Evolutionary conservation across 768 basidiomycete species (phyloP).

Genomic region (Tylopilus subfusipes): DNA sequence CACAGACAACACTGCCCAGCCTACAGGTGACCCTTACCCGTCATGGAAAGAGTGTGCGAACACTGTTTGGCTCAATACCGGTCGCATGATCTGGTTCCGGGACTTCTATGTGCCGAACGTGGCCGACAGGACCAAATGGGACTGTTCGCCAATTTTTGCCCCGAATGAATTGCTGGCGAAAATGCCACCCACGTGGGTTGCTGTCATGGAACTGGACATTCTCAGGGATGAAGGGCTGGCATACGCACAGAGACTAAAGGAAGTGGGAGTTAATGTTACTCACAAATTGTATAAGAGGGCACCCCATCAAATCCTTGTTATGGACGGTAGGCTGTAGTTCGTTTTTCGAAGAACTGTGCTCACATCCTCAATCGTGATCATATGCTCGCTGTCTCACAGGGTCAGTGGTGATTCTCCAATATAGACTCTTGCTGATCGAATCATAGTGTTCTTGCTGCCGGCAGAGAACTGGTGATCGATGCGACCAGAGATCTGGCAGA

Average conservation of each 20-base stretch:
- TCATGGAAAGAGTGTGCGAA: slow-evolving; percentile 60
- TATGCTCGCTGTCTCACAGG: slow-evolving; percentile 12
- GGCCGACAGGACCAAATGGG: slow-evolving; percentile 61
- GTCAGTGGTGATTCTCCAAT: slow-evolving; percentile 11
- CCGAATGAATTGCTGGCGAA: slow-evolving; percentile 51
- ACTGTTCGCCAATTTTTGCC: slow-evolving; percentile 69
- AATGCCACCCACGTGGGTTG: slow-evolving; percentile 62
- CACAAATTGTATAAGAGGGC: slow-evolving; percentile 57
- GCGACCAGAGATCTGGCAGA: slow-evolving; percentile 33
- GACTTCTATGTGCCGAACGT: slow-evolving; percentile 63
- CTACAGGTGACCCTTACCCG: slow-evolving; percentile 33
- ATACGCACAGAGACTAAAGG: slow-evolving; percentile 56
- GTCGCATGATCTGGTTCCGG: slow-evolving; percentile 73
- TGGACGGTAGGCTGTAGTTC: slow-evolving; percentile 53
- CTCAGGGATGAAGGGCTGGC: slow-evolving; percentile 64
- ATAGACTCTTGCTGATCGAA: slow-evolving; percentile 8
- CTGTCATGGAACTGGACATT: slow-evolving; percentile 65
- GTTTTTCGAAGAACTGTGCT: not conserved
- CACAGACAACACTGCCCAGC: slow-evolving; percentile 65
- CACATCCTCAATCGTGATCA: not conserved
- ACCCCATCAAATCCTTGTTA: slow-evolving; percentile 71
- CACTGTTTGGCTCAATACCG: slow-evolving; percentile 59
- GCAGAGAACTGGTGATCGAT: slow-evolving; percentile 38
- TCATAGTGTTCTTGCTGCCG: slow-evolving; percentile 36
- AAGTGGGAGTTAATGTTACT: slow-evolving; percentile 52